phyloP scores from a whole-genome alignment of 1,139 yeast species.

The Debaryomyces coudertii region DNA sequence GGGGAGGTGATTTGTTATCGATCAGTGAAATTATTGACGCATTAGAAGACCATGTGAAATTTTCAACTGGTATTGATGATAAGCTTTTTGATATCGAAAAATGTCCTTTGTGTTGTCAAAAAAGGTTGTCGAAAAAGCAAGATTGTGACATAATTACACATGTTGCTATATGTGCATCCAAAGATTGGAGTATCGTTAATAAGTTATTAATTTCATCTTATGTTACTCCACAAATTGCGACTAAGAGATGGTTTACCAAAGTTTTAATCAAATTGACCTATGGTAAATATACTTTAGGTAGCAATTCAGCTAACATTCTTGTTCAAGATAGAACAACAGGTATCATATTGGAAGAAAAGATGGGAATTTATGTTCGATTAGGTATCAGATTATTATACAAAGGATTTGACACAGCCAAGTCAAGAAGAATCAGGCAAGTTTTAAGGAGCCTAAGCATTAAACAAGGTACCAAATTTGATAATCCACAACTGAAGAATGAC shows the following conservation, averaged over 20 bases:
- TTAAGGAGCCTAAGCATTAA: slow-evolving; percentile 69
- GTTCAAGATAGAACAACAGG: slow-evolving; percentile 94
- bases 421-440: slow-evolving; percentile 57
- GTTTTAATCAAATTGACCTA: slow-evolving; percentile 81
- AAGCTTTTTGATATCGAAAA: slow-evolving; percentile 60
- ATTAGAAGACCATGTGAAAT: slow-evolving; percentile 42
- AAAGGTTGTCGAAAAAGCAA: slow-evolving; percentile 56
- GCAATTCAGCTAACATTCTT: slow-evolving; percentile 88
- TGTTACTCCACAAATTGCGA: slow-evolving; percentile 81
- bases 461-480: slow-evolving; percentile 85
- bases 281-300: slow-evolving; percentile 86
- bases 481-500: slow-evolving; percentile 62
- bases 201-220: slow-evolving; percentile 68
- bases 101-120: slow-evolving; percentile 79
- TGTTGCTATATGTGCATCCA: slow-evolving; percentile 82
- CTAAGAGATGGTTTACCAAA: slow-evolving; percentile 87
- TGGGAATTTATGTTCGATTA: slow-evolving; percentile 83
- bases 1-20: slow-evolving; percentile 60
- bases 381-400: slow-evolving; percentile 86
- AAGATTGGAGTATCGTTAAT: slow-evolving; percentile 73
- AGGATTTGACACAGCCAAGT: slow-evolving; percentile 62
- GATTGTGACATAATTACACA: slow-evolving; percentile 79
- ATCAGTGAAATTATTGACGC: slow-evolving; percentile 62
- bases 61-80: slow-evolving; percentile 23
- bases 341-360: slow-evolving; percentile 84